Conservation (phyloP, 768 basidiomycete genomes). For the Xerocomellus chrysenteron region DNA sequence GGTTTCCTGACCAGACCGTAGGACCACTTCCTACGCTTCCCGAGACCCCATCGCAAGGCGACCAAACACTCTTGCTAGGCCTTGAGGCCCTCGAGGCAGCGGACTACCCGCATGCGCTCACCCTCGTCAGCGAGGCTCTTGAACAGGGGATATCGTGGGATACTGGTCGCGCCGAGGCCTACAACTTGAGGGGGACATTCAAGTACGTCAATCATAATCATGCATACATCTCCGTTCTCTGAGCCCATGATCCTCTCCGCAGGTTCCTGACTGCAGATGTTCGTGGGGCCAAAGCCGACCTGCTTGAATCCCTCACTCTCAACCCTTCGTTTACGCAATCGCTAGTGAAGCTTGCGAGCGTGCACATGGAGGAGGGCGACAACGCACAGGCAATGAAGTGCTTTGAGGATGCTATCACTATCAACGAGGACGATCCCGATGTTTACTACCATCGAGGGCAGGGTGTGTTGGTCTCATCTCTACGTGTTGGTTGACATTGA, state of each 20-base stretch:
- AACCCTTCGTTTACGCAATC: constrained; percentile 75
- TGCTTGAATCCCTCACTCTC: constrained; percentile 72
- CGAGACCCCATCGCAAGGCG: constrained; percentile 73
- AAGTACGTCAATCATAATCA: constrained; percentile 52
- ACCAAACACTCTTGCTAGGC: constrained; percentile 77
- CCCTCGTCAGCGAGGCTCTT: constrained; percentile 80
- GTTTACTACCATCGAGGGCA: constrained; percentile 99
- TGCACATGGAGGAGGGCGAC: constrained; percentile 94
- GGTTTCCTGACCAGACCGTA: constrained; percentile 26
- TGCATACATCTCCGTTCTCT: not conserved
- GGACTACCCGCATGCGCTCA: constrained; percentile 80
- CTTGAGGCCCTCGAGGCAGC: constrained; percentile 81
- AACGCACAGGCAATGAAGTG: constrained; percentile 80
- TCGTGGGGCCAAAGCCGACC: constrained; percentile 76
- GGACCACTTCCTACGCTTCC: constrained; percentile 72
- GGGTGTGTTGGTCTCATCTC: constrained; percentile 43
- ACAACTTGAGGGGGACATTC: constrained; percentile 95
- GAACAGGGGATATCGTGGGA: constrained; percentile 83
- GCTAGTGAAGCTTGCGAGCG: constrained; percentile 94
- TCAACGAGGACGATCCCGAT: constrained; percentile 85
- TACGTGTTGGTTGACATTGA: not conserved
- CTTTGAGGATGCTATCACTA: constrained; percentile 85
- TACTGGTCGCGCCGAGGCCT: constrained; percentile 76
- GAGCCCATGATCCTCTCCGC: not conserved
- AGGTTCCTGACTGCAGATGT: constrained; percentile 91